These are phyloP conservation scores for Extremus antarcticus DNA, from an alignment of 495 filamentous ascomycete genomes.

Conservation along the genomic window DNA sequence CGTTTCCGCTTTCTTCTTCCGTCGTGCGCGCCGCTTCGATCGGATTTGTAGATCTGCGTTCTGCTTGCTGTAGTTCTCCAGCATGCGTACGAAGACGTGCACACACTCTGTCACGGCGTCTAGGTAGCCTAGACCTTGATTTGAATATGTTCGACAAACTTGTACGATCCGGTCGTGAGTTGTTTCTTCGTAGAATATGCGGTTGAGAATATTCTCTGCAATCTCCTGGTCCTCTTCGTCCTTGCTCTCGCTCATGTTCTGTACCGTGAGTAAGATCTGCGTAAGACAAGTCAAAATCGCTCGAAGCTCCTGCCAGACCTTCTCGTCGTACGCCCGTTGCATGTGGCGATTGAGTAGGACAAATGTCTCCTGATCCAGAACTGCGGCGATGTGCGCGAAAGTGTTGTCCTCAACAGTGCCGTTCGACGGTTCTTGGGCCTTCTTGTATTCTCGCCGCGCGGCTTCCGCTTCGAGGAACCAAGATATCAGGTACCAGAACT, in stretches of 20 bases:
- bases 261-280: conserved; percentile 77
- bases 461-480: conserved; percentile 94
- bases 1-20: conserved; percentile 51
- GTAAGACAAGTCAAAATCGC: conserved; percentile 86
- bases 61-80: conserved; percentile 89
- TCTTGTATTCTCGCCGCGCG: conserved; percentile 46
- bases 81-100: conserved; percentile 82
- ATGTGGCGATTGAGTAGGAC: conserved; percentile 75
- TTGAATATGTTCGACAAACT: conserved; percentile 73
- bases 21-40: conserved; percentile 55
- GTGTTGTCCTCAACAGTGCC: conserved; percentile 51
- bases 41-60: conserved; percentile 89
- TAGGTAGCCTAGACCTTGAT: conserved; percentile 87
- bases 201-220: conserved; percentile 91
- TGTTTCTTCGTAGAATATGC: conserved; percentile 94
- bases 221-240: conserved; percentile 94
- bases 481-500: conserved; percentile 85
- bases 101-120: conserved; percentile 85
- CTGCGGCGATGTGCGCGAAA: conserved; percentile 76
- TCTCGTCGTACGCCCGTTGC: conserved; percentile 65
- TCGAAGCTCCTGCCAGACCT: conserved; percentile 76
- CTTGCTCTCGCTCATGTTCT: conserved; percentile 78
- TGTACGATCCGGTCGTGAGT: conserved; percentile 78
- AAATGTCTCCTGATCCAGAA: conserved; percentile 86
- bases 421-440: conserved; percentile 5